These are phyloP conservation scores for Lachnellula hyalina DNA, from an alignment of 2,329 filamentous ascomycete species.

Conservation along the genomic window DNA sequence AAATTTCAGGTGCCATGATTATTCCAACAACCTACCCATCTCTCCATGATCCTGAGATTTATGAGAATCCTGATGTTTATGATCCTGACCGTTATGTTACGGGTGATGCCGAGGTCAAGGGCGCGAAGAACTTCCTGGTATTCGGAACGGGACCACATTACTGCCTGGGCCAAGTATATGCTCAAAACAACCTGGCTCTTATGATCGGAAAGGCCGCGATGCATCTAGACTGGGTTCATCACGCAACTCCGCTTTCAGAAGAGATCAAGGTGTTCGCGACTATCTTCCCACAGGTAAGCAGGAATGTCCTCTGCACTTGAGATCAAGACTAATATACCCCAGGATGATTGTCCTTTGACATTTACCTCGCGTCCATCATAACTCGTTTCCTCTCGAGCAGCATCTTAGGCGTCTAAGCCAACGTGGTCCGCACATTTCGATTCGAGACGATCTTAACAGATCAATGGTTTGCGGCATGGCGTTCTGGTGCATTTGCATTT, in stretches of 20 bases:
- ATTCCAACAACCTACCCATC: conserved; percentile 87
- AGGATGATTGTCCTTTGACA: conserved; percentile 80
- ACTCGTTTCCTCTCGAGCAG: background rate
- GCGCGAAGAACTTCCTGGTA: conserved; percentile 90
- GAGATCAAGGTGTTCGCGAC: conserved; percentile 98
- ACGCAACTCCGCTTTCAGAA: conserved; percentile 76
- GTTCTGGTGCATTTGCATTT: conserved; percentile 4
- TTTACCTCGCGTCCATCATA: conserved; percentile 42
- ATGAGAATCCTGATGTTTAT: conserved; percentile 81
- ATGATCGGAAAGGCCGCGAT: conserved; percentile 89
- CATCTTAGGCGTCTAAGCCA: background rate
- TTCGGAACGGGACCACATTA: conserved; percentile 96
- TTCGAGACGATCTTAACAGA: background rate
- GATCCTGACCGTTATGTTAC: conserved; percentile 89
- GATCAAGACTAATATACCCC: conserved; percentile 23
- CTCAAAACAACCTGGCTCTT: conserved; percentile 79
- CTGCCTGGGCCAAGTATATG: conserved; percentile 91
- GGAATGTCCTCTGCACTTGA: conserved; percentile 15
- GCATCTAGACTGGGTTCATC: conserved; percentile 84
- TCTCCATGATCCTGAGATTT: conserved; percentile 87
- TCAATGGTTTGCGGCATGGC: background rate
- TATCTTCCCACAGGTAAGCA: conserved; percentile 86
- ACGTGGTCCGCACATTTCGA: background rate
- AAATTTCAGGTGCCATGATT: conserved; percentile 70
- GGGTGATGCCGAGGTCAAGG: conserved; percentile 74